phyloP scores from a whole-genome alignment of 352 stramenopile species.

The Phytophthora cryptogea region DNA sequence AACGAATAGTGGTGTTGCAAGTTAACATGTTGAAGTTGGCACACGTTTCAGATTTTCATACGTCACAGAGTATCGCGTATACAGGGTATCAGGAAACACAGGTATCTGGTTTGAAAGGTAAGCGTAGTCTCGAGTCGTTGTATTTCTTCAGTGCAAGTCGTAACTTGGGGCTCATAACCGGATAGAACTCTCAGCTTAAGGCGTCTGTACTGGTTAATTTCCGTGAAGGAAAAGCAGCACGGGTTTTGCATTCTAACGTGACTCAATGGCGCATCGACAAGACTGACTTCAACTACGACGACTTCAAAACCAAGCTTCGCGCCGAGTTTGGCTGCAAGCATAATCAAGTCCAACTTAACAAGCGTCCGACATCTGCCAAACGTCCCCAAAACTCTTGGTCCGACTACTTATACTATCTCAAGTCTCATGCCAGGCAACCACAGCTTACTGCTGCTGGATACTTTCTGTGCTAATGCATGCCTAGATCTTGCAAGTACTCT shows the following conservation, averaged over 20 bases:
- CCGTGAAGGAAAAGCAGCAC: conserved; percentile 6
- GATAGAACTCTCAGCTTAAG: conserved; percentile 3
- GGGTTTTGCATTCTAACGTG: conserved; percentile 10
- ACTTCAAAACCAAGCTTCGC: not conserved
- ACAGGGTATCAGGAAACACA: not conserved
- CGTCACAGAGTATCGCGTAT: not conserved
- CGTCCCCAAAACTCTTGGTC: conserved; percentile 13
- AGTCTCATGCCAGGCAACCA: conserved; percentile 17
- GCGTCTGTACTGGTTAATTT: conserved; percentile 13
- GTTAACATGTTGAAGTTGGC: not conserved
- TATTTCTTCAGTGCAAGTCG: not conserved
- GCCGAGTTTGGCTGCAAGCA: conserved; percentile 10
- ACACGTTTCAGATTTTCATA: not conserved
- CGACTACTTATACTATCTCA: conserved; percentile 18
- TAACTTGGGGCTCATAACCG: not conserved
- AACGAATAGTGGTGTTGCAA: too few species aligned
- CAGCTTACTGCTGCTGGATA: conserved; percentile 7
- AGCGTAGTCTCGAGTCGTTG: not conserved
- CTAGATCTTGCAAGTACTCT: conserved; percentile 8
- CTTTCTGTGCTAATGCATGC: conserved; percentile 5
- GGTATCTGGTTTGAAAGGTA: not conserved
- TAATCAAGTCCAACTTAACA: conserved; percentile 20
- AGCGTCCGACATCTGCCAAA: conserved; percentile 7
- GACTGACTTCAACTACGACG: conserved; percentile 4
- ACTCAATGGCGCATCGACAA: conserved; percentile 10